Conservation (phyloP, 75 land plant species). For the Chamaecyparis obtusa region DNA sequence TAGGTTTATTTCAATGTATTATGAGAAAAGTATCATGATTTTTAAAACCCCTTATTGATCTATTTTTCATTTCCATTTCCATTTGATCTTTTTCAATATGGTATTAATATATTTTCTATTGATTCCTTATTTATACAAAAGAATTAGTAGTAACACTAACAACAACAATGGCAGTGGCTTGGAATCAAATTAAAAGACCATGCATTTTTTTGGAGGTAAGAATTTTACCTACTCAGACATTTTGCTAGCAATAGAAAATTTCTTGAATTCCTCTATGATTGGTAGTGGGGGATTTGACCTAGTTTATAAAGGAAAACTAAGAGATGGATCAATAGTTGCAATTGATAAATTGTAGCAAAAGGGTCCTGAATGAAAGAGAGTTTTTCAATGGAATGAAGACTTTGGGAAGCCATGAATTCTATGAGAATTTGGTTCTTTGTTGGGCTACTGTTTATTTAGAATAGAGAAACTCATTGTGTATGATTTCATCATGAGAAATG, state of each 20-base stretch:
- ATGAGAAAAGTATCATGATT: too few species aligned
- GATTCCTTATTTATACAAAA: background rate
- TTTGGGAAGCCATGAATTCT: slow-evolving; percentile 13
- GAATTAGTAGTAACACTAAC: slow-evolving; percentile 1
- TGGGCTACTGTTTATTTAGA: slow-evolving; percentile 22
- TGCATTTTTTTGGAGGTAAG: slow-evolving; percentile 8
- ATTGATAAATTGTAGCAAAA: slow-evolving; percentile 21
- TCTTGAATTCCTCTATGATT: slow-evolving; percentile 16
- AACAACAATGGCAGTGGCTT: too few species aligned
- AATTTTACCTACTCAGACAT: slow-evolving; percentile 14
- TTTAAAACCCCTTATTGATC: too few species aligned
- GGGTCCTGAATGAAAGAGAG: slow-evolving; percentile 19
- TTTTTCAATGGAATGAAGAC: slow-evolving; percentile 29
- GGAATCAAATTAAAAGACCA: background rate
- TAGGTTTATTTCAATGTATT: too few species aligned
- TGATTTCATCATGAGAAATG: slow-evolving; percentile 17
- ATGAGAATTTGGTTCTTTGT: slow-evolving; percentile 28
- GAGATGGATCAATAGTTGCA: slow-evolving; percentile 22
- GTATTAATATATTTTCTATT: too few species aligned
- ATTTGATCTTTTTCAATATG: background rate
- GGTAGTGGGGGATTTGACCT: slow-evolving; percentile 30
- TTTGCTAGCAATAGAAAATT: slow-evolving; percentile 22
- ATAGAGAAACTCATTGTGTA: slow-evolving; percentile 26
- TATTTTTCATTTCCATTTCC: background rate
- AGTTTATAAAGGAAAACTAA: slow-evolving; percentile 28